Base-by-base conservation (phyloP, 2,329 filamentous ascomycete species). In the Gliomastix tumulicola region DNA sequence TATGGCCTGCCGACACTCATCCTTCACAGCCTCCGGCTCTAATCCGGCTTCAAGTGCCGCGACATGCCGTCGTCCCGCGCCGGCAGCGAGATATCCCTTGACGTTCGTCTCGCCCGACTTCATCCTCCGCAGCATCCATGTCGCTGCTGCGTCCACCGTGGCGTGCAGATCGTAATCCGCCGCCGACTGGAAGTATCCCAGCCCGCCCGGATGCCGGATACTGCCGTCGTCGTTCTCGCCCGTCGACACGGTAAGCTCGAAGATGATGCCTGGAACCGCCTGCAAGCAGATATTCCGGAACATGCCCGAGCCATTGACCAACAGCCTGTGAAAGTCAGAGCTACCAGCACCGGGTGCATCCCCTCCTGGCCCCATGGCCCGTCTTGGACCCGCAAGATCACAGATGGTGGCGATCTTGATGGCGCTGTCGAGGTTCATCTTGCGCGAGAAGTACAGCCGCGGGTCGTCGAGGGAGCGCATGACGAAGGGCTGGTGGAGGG, bases 401-500 rank as follows among this genome's bases (percentile, higher is more conserved):
- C 51, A 56, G 9, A 61, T 53, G 33, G 56, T 51, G 2, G 53
- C 46, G 7, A 61, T 46, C 38, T 60, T 62, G 33, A 63, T 47
- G 1, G 57, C 59, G 9, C 56, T 59, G 45, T 71, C 68, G 9
- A 70, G 56, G 30, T 60, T 62, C 34, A 71, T 63, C 40, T 73
- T 72, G 16, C 69, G 63, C 0, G 70, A 74, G 49, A 71, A 76
- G 49, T 71, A 71, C 42, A 66, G 74, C 2, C 60, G 57, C 1
- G 69, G 66, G 27, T 74, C 60, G 2, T 60, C 52, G 11, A 63
- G 56, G 0, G 70, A 65, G 12, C 59, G 55, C 6, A 53, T 49
- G 19, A 71, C 58, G 52, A 68, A 66, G 0, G 66, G 66, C 25
- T 72, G 68, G 42, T 82, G 76, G 0, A 82, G 63, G 1, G 67